Evolutionary conservation across 1,284 basidiomycete genomes (phyloP).

Genomic region (Singerocomus inundabilis): DNA sequence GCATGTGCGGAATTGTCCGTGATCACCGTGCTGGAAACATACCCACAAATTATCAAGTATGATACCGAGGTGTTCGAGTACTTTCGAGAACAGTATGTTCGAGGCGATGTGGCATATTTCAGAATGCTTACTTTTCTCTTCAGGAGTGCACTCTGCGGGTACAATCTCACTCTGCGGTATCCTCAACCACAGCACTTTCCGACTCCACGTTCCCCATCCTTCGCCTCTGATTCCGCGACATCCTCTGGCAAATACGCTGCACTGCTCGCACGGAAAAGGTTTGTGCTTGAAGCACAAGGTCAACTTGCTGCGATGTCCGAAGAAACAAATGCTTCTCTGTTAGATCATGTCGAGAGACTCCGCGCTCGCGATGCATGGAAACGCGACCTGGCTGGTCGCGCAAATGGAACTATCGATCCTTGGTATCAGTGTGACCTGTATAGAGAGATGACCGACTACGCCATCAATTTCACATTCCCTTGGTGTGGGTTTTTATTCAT

Average conservation of each 20-base stretch:
- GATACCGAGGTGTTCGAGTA: slow-evolving; percentile 62
- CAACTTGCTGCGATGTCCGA: background rate
- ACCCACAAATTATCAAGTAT: slow-evolving; percentile 36
- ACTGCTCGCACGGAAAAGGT: slow-evolving; percentile 7
- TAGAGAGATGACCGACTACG: slow-evolving; percentile 54
- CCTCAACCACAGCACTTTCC: slow-evolving; percentile 60
- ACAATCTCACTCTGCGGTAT: slow-evolving; percentile 69
- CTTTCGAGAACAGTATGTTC: slow-evolving; percentile 58
- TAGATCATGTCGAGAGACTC: slow-evolving; percentile 7
- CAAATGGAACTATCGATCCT: slow-evolving; percentile 54
- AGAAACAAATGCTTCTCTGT: background rate
- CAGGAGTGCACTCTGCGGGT: slow-evolving; percentile 64
- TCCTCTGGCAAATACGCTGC: slow-evolving; percentile 10
- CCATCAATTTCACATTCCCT: slow-evolving; percentile 59
- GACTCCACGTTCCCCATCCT: slow-evolving; percentile 33
- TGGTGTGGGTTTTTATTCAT: slow-evolving; percentile 50
- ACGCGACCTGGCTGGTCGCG: slow-evolving; percentile 42
- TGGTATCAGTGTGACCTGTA: slow-evolving; percentile 57
- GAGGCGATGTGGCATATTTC: background rate
- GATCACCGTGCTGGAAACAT: slow-evolving; percentile 62
- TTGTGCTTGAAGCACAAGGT: slow-evolving; percentile 17
- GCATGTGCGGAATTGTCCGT: slow-evolving; percentile 52
- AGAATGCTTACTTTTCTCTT: background rate
- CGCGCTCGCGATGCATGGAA: slow-evolving; percentile 38
- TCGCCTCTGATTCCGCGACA: slow-evolving; percentile 12